Evolutionary conservation across 108 stramenopile species (phyloP).

Genomic region (Pseudonitzschia pungens): DNA sequence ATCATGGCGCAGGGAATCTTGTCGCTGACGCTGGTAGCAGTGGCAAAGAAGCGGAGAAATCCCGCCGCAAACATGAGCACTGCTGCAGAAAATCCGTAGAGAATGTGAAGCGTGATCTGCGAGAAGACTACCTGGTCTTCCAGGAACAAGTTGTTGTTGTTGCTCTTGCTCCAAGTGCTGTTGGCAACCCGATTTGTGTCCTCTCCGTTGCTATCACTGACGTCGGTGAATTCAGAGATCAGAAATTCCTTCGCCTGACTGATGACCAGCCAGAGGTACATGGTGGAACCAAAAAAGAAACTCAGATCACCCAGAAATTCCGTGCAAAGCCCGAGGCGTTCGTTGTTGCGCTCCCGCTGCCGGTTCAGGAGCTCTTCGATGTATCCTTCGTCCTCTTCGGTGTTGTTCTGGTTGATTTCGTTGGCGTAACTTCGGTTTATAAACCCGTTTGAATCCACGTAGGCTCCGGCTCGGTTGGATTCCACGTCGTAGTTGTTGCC

Average conservation of each 20-base stretch:
- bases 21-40: neutral
- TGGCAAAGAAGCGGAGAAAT: neutral
- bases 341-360: neutral
- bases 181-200: neutral
- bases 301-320: neutral
- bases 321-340: neutral
- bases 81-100: neutral
- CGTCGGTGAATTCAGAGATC: neutral
- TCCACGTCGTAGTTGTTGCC: too few relatives aligned
- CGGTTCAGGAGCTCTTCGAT: too few relatives aligned
- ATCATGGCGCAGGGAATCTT: neutral
- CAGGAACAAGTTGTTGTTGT: neutral
- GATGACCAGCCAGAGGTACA: neutral
- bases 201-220: neutral
- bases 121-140: neutral
- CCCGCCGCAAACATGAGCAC: neutral
- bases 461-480: too few relatives aligned
- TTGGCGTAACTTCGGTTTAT: neutral
- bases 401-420: neutral
- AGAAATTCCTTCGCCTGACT: neutral
- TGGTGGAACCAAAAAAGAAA: slow-evolving; percentile 8
- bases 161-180: neutral
- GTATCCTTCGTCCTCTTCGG: neutral
- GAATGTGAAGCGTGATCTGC: neutral
- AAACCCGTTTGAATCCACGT: too few relatives aligned